A percentile compares a stretch with the other conserved stretches of the same genome.
Conservation (phyloP, 148 eudicot species). For the Spergularia bocconei region DNA sequence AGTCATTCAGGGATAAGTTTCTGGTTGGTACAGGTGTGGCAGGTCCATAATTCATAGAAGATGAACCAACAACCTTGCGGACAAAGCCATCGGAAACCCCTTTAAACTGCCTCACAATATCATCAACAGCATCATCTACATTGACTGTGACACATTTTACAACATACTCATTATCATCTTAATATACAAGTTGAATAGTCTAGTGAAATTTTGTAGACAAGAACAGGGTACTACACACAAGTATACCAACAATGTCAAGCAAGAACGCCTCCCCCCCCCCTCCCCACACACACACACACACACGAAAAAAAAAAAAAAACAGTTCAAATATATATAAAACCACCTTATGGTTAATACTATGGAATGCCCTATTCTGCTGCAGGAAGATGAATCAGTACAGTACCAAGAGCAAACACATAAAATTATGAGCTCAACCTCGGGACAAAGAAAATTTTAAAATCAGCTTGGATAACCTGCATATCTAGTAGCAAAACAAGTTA, state of each 20-base stretch:
- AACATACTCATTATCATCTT: not conserved
- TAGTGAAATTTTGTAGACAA: not conserved
- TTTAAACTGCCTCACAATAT: slow-evolving; percentile 88
- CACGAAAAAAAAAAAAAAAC: not conserved
- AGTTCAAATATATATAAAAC: not conserved
- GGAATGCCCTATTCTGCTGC: too few relatives aligned
- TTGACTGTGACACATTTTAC: slow-evolving; percentile 48
- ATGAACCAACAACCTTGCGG: slow-evolving; percentile 65
- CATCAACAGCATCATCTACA: slow-evolving; percentile 98
- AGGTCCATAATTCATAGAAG: slow-evolving; percentile 45
- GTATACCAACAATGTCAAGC: not conserved
- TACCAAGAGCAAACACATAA: not conserved
- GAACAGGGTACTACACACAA: not conserved
- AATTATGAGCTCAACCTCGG: not conserved
- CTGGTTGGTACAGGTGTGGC: slow-evolving; percentile 36
- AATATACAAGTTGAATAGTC: slow-evolving; percentile 3
- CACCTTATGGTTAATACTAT: too few relatives aligned
- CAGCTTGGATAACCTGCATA: not conserved
- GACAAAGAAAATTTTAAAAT: not conserved
- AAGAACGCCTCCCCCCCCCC: not conserved
- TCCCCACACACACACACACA: not conserved
- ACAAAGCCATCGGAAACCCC: slow-evolving; percentile 92
- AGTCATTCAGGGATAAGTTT: slow-evolving; percentile 55
- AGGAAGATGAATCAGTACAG: not conserved
- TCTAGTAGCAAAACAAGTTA: not conserved